Evolutionary conservation across 176 grass and related monocot species (phyloP), one percentile per base, ranked within the genome.

Genomic region (Lolium perenne): DNA sequence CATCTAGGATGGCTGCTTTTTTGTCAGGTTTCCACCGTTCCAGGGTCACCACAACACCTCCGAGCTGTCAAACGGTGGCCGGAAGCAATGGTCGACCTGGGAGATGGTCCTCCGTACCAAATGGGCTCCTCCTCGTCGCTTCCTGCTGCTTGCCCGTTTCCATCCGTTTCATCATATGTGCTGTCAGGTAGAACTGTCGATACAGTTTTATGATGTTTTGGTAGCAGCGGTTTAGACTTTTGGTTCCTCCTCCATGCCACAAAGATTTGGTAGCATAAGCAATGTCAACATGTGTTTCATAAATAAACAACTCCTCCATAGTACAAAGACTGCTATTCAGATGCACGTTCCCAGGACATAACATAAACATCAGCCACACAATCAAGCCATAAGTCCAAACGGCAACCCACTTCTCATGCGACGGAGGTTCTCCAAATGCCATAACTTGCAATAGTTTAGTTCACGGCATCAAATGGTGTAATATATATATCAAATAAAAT

Each of bases 61-160:
- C 38, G 17, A 84, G 85, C 85, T 91, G 85, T 91, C 89, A n/a
- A 91, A 57, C 75, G 53, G 68, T 76, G 85, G 89, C 73, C 73
- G 79, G 41, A 69, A 58, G 80, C 80, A 67, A 87, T 81, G 77
- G 68, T 91, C 57, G n/a, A 32, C 6, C 6, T 64, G 22, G 7
- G 58, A 11, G 23, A 38, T 26, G 46, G 84, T 79, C 79, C 46
- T 6, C 18, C 20, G 68, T 3, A 40, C 70, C 49, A 61, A 16
- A 70, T 17, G 88, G 50, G 67, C 71, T 47, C 23, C 0, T 17
- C 45, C 32, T 46, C n/a, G 73, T 67, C 50, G 74, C 15, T 74
- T 82, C 79, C 21, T 75, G 32, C 50, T 53, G 11, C 58, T 54
- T 48, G 69, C 71, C 10, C 12, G 57, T 65, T 16, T 82, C 61